Evolutionary conservation across 2,329 filamentous ascomycete genomes (phyloP).

Genomic region (Hortaea sp.): DNA sequence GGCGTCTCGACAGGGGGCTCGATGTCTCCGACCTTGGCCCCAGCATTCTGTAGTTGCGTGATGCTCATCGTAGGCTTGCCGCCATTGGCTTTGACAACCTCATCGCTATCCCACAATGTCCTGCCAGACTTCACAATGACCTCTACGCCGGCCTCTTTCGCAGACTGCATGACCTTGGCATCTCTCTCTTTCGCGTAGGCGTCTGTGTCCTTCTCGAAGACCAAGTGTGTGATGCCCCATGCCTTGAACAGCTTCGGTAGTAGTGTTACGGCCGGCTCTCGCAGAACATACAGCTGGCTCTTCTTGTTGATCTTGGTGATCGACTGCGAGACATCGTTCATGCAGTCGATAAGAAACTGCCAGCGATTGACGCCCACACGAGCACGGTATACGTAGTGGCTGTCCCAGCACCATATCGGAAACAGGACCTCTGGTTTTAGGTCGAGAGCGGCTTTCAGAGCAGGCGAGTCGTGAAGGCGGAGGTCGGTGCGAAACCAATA

Average conservation of each 20-base stretch:
- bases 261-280: slow-evolving; percentile 61
- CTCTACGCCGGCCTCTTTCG: slow-evolving; percentile 54
- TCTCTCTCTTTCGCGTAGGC: slow-evolving; percentile 59
- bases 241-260: slow-evolving; percentile 62
- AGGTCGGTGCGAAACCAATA: slow-evolving; percentile 63
- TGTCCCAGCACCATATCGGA: slow-evolving; percentile 73
- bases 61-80: slow-evolving; percentile 69
- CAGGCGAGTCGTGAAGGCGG: slow-evolving; percentile 67
- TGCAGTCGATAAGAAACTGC: slow-evolving; percentile 68
- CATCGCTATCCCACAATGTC: slow-evolving; percentile 65
- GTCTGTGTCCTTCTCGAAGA: slow-evolving; percentile 73
- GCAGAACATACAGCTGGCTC: slow-evolving; percentile 60
- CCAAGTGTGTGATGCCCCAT: slow-evolving; percentile 65
- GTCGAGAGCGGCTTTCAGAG: slow-evolving; percentile 60
- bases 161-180: slow-evolving; percentile 46
- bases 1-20: slow-evolving; percentile 53
- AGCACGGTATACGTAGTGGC: slow-evolving; percentile 65
- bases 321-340: slow-evolving; percentile 56
- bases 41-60: slow-evolving; percentile 52
- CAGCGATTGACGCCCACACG: slow-evolving; percentile 63
- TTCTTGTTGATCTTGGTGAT: slow-evolving; percentile 60
- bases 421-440: slow-evolving; percentile 62
- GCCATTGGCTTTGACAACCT: slow-evolving; percentile 53
- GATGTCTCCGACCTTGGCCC: slow-evolving; percentile 52
- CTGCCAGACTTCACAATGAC: slow-evolving; percentile 56